Conservation (phyloP, 495 filamentous ascomycete genomes). For the Neurospora sp. region DNA sequence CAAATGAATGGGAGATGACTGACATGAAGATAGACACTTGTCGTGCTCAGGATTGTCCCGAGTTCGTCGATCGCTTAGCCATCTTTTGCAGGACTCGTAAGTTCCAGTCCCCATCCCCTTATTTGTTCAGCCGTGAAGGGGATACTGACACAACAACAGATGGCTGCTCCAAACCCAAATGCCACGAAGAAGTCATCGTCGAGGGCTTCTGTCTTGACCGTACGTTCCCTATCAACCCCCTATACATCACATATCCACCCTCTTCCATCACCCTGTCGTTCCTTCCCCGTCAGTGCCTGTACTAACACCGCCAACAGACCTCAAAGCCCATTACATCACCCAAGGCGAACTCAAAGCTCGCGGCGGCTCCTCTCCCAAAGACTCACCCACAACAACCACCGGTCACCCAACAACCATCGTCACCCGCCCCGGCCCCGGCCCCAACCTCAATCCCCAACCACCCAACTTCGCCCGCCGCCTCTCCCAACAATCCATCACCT, state of each 20-base stretch:
- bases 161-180: conserved; percentile 11
- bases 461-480: not conserved
- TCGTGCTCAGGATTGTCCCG: conserved; percentile 8
- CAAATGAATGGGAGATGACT: too few species aligned
- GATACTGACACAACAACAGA: conserved; percentile 2
- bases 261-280: not conserved
- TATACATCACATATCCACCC: not conserved
- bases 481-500: not conserved
- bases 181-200: conserved; percentile 11
- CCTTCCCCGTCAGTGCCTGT: not conserved
- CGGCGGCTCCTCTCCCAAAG: not conserved
- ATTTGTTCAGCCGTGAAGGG: not conserved
- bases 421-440: not conserved
- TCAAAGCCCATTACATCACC: conserved; percentile 16
- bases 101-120: not conserved
- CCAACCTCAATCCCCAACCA: not conserved
- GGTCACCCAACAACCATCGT: not conserved
- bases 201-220: conserved; percentile 16
- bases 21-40: too few species aligned
- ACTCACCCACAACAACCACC: not conserved
- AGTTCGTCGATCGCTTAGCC: conserved; percentile 8
- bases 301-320: conserved; percentile 6
- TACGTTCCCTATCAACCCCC: not conserved
- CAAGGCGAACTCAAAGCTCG: conserved; percentile 9
- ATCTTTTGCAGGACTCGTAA: conserved; percentile 15